These are phyloP conservation scores for Suhomyces faveliae DNA, from an alignment of 805 yeast species.

Conservation along the genomic window DNA sequence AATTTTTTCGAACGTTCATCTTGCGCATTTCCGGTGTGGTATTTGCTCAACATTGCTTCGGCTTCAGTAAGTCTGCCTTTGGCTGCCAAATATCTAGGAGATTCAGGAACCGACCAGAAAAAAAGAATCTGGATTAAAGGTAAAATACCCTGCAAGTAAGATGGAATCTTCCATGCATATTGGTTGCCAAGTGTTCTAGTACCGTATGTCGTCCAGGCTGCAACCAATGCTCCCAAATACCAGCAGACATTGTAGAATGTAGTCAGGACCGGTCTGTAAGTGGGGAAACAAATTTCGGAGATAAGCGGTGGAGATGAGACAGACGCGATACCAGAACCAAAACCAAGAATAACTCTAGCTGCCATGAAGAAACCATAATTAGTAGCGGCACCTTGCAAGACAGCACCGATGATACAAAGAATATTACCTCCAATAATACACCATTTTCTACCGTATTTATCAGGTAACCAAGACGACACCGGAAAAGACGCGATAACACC, in stretches of 20 bases:
- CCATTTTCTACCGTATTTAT: conserved; percentile 42
- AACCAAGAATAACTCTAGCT: conserved; percentile 49
- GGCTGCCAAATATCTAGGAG: conserved; percentile 30
- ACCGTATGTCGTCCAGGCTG: conserved; percentile 53
- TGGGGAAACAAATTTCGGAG: conserved; percentile 51
- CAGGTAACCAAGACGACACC: conserved; percentile 30
- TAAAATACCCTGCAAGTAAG: conserved; percentile 48
- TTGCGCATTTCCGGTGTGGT: conserved; percentile 40
- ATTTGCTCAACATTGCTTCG: conserved; percentile 29
- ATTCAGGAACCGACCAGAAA: conserved; percentile 41
- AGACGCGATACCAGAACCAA: conserved; percentile 42
- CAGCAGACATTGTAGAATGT: conserved; percentile 51
- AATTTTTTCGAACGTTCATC: conserved; percentile 19
- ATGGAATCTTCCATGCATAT: conserved; percentile 57
- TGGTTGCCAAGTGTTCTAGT: conserved; percentile 28
- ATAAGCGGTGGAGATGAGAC: conserved; percentile 49
- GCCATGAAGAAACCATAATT: conserved; percentile 39
- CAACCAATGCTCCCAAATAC: conserved; percentile 54
- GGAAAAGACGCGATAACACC: conserved; percentile 36
- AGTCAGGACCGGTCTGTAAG: conserved; percentile 22
- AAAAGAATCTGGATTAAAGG: conserved; percentile 42
- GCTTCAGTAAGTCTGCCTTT: conserved; percentile 26
- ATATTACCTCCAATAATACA: conserved; percentile 24
- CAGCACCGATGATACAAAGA: conserved; percentile 32
- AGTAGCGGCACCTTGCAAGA: conserved; percentile 37